Evolutionary conservation across 805 yeast species (phyloP), one percentile per base, ranked within the genome.

Genomic region (Ogataea wickerhamii): DNA sequence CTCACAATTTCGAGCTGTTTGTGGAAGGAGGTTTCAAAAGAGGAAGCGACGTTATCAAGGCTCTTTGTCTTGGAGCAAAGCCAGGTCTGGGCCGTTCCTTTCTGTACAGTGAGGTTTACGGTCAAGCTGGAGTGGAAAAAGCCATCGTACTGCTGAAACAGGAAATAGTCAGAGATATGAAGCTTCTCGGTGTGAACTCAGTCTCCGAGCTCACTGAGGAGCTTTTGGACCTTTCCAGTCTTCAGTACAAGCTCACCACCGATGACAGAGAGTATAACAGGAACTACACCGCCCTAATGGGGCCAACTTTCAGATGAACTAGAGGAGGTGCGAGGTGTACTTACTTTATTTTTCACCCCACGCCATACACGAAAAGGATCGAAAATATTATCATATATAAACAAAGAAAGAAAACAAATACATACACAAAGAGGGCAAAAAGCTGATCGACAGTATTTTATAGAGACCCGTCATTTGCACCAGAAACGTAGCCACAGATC

Each of bases 1-100:
- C 53, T 5, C 23, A 25, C 16, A 82, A 80, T 47, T 67, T 82
- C 32, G 68, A 69, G 16, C 70, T 76, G 53, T 71, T 82, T 47
- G 53, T 70, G 14, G 74, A 70, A 45, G 74, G 73, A 4, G 73
- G 73, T 5, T 56, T 70, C 29, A 56, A 67, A 38, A 57, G 75
- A 38, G 74, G 73, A 7, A 53, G 68, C 1, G 74, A 70, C 48
- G 44, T 69, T 6, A 38, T 70, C 25, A 70, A 70, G 43, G 69
- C 71, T 1, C 33, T 70, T 18, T 67, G 73, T 41, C 49, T 70
- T 24, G 74, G 74, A 5, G 75, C 72, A 1, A 65, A 38, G 6
- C 79, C 76, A 3, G 93, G 93, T 1, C 59, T 85, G 27, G 89
- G 93, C 4, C 68, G 91, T 40, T 87, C 89, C 2, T 80, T 84